Evolutionary conservation across 345 rosid genomes (phyloP), one percentile per base, ranked within the genome.

Genomic region (Citrus glauca): DNA sequence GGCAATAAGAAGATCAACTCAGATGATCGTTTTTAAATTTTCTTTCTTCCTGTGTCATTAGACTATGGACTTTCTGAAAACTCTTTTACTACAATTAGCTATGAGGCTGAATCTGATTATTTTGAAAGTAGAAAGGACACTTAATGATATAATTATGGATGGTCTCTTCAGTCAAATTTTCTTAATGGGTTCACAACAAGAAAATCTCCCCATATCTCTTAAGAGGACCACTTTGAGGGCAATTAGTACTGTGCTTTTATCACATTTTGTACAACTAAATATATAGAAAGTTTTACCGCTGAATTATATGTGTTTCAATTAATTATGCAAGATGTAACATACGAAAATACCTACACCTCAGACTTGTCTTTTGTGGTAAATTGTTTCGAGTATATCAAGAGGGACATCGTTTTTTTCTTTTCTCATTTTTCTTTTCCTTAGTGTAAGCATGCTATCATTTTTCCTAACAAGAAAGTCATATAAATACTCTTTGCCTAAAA

Each of bases 191-290:
- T 78, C 66, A 45, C 83, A 78, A 62, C 85, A 71, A 61, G 63
- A 76, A 73, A 80, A 79, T 84, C 82, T 72, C 77, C 50, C 69
- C 76, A 53, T 56, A 77, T 77, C 77, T 69, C 72, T 73, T 27
- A 28, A 3, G 28, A 73, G 87, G 84, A 84, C 83, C 87, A 80
- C 89, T 55, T 70, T 66, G 61, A 75, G 32, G 28, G 56, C 60
- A 24, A 66, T 69, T 57, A 0, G 5, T 37, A 2, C 50, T 45
- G 50, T 3, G 16, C 0, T 45, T 45, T 45, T 45, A 45, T 45
- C 50, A 45, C 50, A 45, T 1, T 45, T 45, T 45, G 17, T 13
- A 13, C 50, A 13, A 3, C 50, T 13, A 45, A 42, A 11, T 11
- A 42, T 42, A 42, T 60, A 73, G 33, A 59, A 38, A 37, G 16